Evolutionary conservation across 805 yeast genomes (phyloP), one percentile per base, ranked within the genome.

Genomic region (Isabelozyma pseudorhagii): DNA sequence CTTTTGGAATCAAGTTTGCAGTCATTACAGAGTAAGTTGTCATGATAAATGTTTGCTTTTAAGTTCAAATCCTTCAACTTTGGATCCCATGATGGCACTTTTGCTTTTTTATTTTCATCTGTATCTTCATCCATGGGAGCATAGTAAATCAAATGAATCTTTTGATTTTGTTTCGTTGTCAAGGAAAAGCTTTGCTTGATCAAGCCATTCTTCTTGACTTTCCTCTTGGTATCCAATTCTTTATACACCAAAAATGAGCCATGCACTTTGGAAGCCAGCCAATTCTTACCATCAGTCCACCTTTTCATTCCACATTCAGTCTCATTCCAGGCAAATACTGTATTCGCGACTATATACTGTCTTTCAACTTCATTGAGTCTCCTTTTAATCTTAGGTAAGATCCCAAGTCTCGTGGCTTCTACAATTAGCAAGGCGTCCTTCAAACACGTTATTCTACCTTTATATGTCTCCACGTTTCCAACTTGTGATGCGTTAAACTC

Each of bases 251-350:
- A 45, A 38, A 57, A 57, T 21, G 55, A 57, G 2, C 56, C 56
- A 39, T 50, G 45, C 1, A 87, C 90, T 50, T 90, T 74, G 0
- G 87, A 81, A 2, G 91, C 88, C 50, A 82, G 75, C 92, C 93
- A 86, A 34, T 78, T 74, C 53, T 79, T 78, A 15, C 92, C 89
- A 59, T 86, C 93, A 1, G 92, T 86, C 92, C 93, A 86, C 28
- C 92, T 68, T 53, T 82, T 78, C 83, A 87, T 84, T 14, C 83
- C 86, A 41, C 88, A 82, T 55, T 81, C 84, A 11, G 76, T 70
- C 61, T 86, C 92, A 61, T 82, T 85, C 91, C 91, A 86, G 8
- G 85, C 79, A 57, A 81, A 86, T 2, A 86, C 78, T 2, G 84
- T 74, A 4, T 89, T 89, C 8, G 83, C 74, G 17, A 66, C 65